A percentile compares a stretch with the other conserved stretches of the same genome.
phyloP scores from a whole-genome alignment of 495 filamentous ascomycete species.

The Penicillium antarcticum region DNA sequence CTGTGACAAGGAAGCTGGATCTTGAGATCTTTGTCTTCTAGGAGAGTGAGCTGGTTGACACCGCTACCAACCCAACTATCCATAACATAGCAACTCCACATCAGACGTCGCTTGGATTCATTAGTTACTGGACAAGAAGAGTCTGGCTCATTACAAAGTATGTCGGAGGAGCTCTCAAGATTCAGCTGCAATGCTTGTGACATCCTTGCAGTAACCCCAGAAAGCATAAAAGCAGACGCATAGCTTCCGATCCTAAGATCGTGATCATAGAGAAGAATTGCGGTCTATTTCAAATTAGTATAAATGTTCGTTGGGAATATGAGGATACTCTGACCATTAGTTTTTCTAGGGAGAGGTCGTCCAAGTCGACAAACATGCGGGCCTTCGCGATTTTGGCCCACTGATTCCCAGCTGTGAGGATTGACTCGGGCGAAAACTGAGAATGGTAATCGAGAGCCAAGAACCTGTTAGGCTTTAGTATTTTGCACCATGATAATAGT shows the following conservation, averaged over 20 bases:
- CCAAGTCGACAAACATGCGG: conserved; percentile 20
- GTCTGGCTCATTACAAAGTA: conserved; percentile 14
- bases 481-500: not conserved
- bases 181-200: conserved; percentile 27
- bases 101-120: conserved; percentile 19
- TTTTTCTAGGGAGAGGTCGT: conserved; percentile 20
- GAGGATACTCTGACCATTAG: conserved; percentile 14
- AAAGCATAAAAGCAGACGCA: conserved; percentile 21
- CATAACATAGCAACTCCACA: conserved; percentile 30
- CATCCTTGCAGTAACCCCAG: conserved; percentile 20
- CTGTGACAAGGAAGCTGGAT: conserved; percentile 25
- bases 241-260: conserved; percentile 24
- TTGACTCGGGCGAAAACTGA: conserved; percentile 4
- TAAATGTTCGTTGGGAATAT: not conserved
- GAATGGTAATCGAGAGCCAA: conserved; percentile 6
- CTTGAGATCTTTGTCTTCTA: conserved; percentile 20
- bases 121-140: conserved; percentile 4
- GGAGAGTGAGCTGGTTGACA: conserved; percentile 19
- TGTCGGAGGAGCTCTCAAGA: conserved; percentile 20
- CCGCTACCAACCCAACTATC: conserved; percentile 25
- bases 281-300: conserved; percentile 4
- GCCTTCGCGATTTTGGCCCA: conserved; percentile 22
- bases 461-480: conserved; percentile 3
- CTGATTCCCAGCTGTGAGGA: conserved; percentile 18
- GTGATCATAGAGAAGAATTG: conserved; percentile 23